These are phyloP conservation scores for Takakia lepidozioides DNA, from an alignment of 225 moss, liverwort and hornwort genomes.

Conservation along the genomic window DNA sequence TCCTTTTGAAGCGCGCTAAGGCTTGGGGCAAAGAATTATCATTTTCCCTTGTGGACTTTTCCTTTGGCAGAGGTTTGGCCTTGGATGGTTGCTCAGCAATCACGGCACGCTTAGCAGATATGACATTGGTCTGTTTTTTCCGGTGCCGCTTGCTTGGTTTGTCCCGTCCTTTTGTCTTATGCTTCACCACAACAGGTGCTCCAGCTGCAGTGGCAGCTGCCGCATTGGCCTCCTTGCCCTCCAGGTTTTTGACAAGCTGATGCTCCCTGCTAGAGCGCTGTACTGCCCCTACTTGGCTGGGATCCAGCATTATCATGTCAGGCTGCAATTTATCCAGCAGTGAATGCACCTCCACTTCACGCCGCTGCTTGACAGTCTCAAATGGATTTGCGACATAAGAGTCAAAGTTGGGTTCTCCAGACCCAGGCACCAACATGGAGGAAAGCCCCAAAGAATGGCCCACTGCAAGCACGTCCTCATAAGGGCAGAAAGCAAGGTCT, in stretches of 20 bases:
- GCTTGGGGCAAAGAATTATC: slow-evolving; percentile 43
- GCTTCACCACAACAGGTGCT: slow-evolving; percentile 50
- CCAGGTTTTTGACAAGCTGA: slow-evolving; percentile 22
- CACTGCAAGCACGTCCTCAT: slow-evolving; percentile 86
- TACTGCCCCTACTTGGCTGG: slow-evolving; percentile 69
- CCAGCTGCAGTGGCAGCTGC: slow-evolving; percentile 58
- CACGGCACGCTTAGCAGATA: slow-evolving; percentile 60
- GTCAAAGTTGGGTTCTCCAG: slow-evolving; percentile 95
- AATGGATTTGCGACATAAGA: slow-evolving; percentile 86
- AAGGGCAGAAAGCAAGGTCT: slow-evolving; percentile 83
- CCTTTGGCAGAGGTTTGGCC: slow-evolving; percentile 7
- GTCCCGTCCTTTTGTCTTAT: slow-evolving; percentile 81
- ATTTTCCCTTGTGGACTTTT: slow-evolving; percentile 1
- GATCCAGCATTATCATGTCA: slow-evolving; percentile 82
- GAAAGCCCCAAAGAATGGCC: slow-evolving; percentile 76
- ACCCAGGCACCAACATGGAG: slow-evolving; percentile 75
- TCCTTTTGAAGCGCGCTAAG: slow-evolving; percentile 64
- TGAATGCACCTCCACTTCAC: slow-evolving; percentile 79
- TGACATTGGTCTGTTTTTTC: slow-evolving; percentile 66
- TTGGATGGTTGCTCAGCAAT: slow-evolving; percentile 43
- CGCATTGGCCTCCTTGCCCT: slow-evolving; percentile 57
- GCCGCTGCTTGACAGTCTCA: slow-evolving; percentile 74
- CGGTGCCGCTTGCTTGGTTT: slow-evolving; percentile 79
- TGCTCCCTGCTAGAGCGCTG: slow-evolving; percentile 44
- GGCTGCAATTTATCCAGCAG: slow-evolving; percentile 89